These are phyloP conservation scores for Penicillium lividum DNA, from an alignment of 495 filamentous ascomycete species.

Conservation along the genomic window DNA sequence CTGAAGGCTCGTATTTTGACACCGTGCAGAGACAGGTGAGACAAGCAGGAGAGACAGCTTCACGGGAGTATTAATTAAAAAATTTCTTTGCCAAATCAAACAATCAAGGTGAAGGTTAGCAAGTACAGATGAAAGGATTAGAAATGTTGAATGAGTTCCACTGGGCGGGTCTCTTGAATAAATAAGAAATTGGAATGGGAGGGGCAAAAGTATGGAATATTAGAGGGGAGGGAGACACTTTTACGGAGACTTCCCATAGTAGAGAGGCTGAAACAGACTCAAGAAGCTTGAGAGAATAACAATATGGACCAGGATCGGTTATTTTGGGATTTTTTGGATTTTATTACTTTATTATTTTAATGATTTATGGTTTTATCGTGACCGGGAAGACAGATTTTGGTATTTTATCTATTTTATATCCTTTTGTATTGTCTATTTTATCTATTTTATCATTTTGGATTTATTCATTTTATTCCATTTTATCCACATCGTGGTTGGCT, in stretches of 20 bases:
- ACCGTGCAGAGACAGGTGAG: conserved; percentile 9
- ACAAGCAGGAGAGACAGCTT: conserved; percentile 13
- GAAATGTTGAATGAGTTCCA: not conserved
- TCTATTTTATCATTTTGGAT: not conserved
- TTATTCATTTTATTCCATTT: not conserved
- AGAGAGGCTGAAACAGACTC: conserved; percentile 29
- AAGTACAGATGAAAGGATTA: not conserved
- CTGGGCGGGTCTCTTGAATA: conserved; percentile 20
- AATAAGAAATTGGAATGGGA: conserved; percentile 16
- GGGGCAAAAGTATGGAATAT: not conserved
- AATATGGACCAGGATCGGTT: not conserved
- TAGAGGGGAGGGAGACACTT: not conserved
- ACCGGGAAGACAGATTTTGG: not conserved
- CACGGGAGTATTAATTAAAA: too few species aligned
- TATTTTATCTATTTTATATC: not conserved
- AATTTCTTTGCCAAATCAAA: conserved; percentile 4
- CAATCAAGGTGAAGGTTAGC: not conserved
- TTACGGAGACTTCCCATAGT: not conserved
- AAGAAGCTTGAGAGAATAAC: conserved; percentile 1
- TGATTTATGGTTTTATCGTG: conserved; percentile 8
- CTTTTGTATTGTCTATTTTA: not conserved
- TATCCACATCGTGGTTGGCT: not conserved
- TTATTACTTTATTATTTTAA: conserved; percentile 8
- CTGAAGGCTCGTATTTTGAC: conserved; percentile 18
- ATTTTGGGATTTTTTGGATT: conserved; percentile 15